These are phyloP conservation scores for Botrytis deweyae DNA, from an alignment of 2,329 filamentous ascomycete species.

Conservation along the genomic window DNA sequence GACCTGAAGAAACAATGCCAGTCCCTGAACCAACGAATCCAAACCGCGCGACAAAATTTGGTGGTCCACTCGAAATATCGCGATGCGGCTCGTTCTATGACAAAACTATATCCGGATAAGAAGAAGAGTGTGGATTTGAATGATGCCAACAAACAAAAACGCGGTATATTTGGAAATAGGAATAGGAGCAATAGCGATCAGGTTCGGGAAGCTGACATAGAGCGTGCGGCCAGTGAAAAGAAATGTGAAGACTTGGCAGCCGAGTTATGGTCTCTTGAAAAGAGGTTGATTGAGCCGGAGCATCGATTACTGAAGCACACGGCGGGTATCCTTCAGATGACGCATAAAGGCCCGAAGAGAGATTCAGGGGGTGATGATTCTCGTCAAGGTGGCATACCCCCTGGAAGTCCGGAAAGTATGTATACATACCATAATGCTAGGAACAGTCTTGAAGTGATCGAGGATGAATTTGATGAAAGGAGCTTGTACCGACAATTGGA, in stretches of 20 bases:
- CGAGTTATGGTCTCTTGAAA: conserved; percentile 78
- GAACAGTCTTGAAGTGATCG: conserved; percentile 55
- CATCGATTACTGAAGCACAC: conserved; percentile 82
- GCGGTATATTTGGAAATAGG: conserved; percentile 48
- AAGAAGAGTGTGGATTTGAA: conserved; percentile 48
- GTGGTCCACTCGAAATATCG: conserved; percentile 90
- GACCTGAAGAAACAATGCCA: conserved; percentile 83
- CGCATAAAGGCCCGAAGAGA: conserved; percentile 70
- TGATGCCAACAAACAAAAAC: conserved; percentile 49
- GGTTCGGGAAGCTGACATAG: conserved; percentile 63
- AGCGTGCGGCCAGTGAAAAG: conserved; percentile 69
- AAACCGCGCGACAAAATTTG: conserved; percentile 78
- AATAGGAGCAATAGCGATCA: conserved; percentile 45
- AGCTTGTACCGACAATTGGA: conserved; percentile 71
- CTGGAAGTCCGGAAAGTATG: conserved; percentile 74
- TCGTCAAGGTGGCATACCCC: conserved; percentile 57
- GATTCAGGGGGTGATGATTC: conserved; percentile 45
- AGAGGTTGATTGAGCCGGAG: conserved; percentile 71
- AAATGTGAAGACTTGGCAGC: conserved; percentile 83
- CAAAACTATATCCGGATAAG: conserved; percentile 68
- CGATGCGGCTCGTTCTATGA: conserved; percentile 86
- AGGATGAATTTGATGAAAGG: conserved; percentile 72
- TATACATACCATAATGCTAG: conserved; percentile 65
- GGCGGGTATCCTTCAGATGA: conserved; percentile 86
- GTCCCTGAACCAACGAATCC: conserved; percentile 71